Base-by-base conservation (phyloP, 2,329 filamentous ascomycete species). In the Fusarium continuum region DNA sequence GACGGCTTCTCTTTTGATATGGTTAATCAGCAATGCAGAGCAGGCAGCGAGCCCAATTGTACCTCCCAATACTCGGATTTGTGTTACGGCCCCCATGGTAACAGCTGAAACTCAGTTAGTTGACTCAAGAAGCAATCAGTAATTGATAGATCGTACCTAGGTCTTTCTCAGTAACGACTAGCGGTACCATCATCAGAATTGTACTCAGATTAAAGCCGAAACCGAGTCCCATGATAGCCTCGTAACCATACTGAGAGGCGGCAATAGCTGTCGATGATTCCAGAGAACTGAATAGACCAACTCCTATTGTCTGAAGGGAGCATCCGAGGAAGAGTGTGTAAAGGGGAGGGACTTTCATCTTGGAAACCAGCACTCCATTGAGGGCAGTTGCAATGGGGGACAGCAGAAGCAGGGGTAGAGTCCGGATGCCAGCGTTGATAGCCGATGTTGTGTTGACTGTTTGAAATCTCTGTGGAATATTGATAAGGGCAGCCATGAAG, bases 21-120 rank as follows among this genome's bases (percentile, higher is more conserved):
- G 25, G 17, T 49, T 41, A 5, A 49, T 40, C 19, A 49, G 19
- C 46, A 49, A 41, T 3, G 32, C 34, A 1, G 46, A 40, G 19
- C 61, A 64, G 10, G 51, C 23, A 5, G 61, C 61, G 4, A 64
- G 61, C n/a, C 55, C 57, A 1, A 65, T 55, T 22, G 62, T 65
- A 10, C 62, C 62, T 14, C 60, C 62, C 36, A 65, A 44, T 5
- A 64, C 61, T 13, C 62, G 35, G 4, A 61, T 34, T 13, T 65
- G 62, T 2, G 62, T 64, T 4, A 61, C 29, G 1, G 62, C 40
- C 3, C 62, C 62, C 59, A 65, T 64, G n/a, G 55, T 60, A 4
- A 65, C 62, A 19, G 62, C 62, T 65, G 4, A 14, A 10, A 17
- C 8, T 3, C 3, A 11, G 19, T 7, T 14, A 22, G 8, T 51